A percentile compares a stretch with the other conserved stretches of the same genome.
phyloP scores from a whole-genome alignment of 768 basidiomycete species.

The Leucogyrophana mollusca region DNA sequence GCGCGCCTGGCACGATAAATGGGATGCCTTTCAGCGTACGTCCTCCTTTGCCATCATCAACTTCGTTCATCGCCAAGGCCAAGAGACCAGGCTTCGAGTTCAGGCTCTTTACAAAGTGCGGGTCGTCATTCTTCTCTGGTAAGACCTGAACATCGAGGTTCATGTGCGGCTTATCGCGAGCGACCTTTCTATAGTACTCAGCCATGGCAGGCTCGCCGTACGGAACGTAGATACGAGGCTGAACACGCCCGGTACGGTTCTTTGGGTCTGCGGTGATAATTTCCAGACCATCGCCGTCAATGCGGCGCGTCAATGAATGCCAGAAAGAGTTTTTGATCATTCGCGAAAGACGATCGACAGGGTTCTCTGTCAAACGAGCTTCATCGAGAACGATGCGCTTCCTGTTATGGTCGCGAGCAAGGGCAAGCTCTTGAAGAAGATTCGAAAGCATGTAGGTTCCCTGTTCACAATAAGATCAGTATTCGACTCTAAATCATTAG shows the following conservation, averaged over 20 bases:
- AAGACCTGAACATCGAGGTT: slow-evolving; percentile 91
- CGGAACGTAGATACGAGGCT: slow-evolving; percentile 94
- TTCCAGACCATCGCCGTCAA: slow-evolving; percentile 96
- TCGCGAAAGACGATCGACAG: slow-evolving; percentile 91
- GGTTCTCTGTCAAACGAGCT: slow-evolving; percentile 95
- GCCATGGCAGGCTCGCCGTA: slow-evolving; percentile 92
- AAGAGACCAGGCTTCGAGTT: slow-evolving; percentile 94
- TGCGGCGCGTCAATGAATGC: slow-evolving; percentile 94
- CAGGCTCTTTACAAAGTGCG: slow-evolving; percentile 84
- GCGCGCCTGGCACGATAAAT: slow-evolving; percentile 95
- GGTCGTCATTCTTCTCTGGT: slow-evolving; percentile 84
- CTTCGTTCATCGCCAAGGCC: slow-evolving; percentile 93
- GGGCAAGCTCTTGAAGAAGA: slow-evolving; percentile 95
- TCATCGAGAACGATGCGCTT: slow-evolving; percentile 99
- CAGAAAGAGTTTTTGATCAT: slow-evolving; percentile 99
- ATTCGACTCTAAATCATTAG: slow-evolving; percentile 1
- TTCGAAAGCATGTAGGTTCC: slow-evolving; percentile 99
- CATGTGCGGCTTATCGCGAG: slow-evolving; percentile 89
- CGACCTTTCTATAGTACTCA: slow-evolving; percentile 92
- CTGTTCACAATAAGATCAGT: slow-evolving; percentile 36
- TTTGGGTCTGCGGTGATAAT: slow-evolving; percentile 98
- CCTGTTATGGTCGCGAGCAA: slow-evolving; percentile 91
- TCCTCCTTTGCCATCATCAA: slow-evolving; percentile 75
- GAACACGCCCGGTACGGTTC: slow-evolving; percentile 87
- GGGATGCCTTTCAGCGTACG: slow-evolving; percentile 90